Evolutionary conservation across 495 filamentous ascomycete genomes (phyloP), one percentile per base, ranked within the genome.

Genomic region (Mycothermus thermophilus): DNA sequence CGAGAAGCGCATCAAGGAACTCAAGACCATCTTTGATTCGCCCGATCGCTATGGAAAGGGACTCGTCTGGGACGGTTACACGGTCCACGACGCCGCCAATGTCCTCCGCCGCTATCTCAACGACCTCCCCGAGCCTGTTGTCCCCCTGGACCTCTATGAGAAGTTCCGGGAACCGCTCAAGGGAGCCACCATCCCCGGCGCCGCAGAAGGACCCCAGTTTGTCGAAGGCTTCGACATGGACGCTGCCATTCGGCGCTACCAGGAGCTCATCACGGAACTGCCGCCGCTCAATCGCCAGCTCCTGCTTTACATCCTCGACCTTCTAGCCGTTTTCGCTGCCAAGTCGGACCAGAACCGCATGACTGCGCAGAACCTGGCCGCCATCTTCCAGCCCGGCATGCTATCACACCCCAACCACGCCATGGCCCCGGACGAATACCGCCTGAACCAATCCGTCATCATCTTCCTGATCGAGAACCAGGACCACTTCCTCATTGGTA

Each of bases 381-480:
- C 90, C 24, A 95, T 99, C 46, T 99, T 99, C 58, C 92, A 96
- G 52, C 90, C 90, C 3, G 90, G 90, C 29, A 77, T 99, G 59
- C 70, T 99, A 14, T 92, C 86, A 8, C 90, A 96, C 56, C 90
- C 90, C 3, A 64, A 71, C 21, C 90, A 99, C 55, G 86, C 94
- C 44, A 94, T 99, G 86, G 73, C 80, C 6, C 90, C 90, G 5
- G 69, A 78, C 13, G 87, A 94, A 44, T 99, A 99, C 50, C 79
- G 83, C 23, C 62, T 96, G 15, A 96, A 90, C 44, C 90, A 99
- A 59, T 85, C 92, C 49, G 90, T 99, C 25, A 72, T 99, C 50
- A 93, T 96, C 17, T 99, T 96, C 54, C 62, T 99, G 42, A 99
- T 99, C 41, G 85, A 95, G 52, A 93, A 99, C 46, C 87, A 95